phyloP scores from a whole-genome alignment of 2,329 filamentous ascomycete genomes.

The Colletotrichum horii region DNA sequence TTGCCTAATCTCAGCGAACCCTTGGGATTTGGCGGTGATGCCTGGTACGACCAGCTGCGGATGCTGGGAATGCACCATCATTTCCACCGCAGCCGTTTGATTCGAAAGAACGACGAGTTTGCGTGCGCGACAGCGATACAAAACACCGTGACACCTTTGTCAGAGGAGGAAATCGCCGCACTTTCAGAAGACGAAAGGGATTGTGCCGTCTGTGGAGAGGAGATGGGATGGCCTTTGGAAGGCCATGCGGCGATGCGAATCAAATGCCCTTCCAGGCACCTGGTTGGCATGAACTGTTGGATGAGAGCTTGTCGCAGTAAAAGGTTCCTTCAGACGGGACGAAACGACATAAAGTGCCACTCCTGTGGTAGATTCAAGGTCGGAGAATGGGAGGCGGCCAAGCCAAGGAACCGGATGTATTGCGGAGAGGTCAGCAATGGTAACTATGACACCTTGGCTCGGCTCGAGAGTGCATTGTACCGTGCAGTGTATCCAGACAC shows the following conservation, averaged over 20 bases:
- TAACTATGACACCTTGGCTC: background rate
- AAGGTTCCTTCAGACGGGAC: background rate
- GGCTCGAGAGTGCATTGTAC: too few species aligned
- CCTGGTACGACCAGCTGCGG: background rate
- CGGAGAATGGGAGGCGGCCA: background rate
- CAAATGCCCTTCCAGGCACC: background rate
- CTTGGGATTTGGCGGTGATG: background rate
- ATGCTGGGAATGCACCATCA: background rate
- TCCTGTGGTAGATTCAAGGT: background rate
- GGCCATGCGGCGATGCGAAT: background rate
- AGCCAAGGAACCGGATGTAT: background rate
- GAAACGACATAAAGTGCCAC: background rate
- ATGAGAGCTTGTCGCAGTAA: background rate
- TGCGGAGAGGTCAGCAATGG: background rate
- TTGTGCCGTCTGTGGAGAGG: background rate
- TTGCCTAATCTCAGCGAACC: background rate
- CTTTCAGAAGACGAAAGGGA: background rate
- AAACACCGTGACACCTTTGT: background rate
- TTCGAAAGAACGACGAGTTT: background rate
- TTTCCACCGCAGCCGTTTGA: background rate
- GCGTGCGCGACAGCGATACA: background rate
- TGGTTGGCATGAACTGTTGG: conserved; percentile 6
- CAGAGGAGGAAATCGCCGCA: background rate
- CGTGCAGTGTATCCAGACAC: too few species aligned
- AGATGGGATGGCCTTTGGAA: background rate